Conservation (phyloP, 352 stramenopile species). For the Halophytophthora polymorphica region DNA sequence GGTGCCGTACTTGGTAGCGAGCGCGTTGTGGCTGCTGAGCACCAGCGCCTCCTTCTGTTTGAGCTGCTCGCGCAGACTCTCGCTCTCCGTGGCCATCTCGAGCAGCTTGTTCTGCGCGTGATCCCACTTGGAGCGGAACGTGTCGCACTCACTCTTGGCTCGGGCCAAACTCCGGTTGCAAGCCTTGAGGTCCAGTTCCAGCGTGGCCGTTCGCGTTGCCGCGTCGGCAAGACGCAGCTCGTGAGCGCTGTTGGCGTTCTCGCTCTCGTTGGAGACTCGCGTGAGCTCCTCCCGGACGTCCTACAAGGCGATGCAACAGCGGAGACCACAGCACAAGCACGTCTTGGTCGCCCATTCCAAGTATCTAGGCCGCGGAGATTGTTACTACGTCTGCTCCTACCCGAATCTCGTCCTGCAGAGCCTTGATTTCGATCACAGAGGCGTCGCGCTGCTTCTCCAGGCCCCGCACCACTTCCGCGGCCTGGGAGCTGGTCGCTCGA, state of each 20-base stretch:
- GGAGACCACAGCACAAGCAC: background rate
- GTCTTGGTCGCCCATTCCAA: background rate
- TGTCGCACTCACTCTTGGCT: conserved; percentile 50
- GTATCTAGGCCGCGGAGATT: background rate
- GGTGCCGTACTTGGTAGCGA: conserved; percentile 42
- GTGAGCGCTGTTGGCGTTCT: conserved; percentile 37
- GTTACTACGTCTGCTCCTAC: conserved; percentile 17
- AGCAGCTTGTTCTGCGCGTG: conserved; percentile 56
- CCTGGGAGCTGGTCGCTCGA: conserved; percentile 28
- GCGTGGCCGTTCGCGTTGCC: conserved; percentile 29
- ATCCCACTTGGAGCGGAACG: conserved; percentile 45
- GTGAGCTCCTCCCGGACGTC: conserved; percentile 52
- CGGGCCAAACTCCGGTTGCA: conserved; percentile 37
- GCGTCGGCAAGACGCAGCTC: conserved; percentile 52
- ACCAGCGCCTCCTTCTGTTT: conserved; percentile 75
- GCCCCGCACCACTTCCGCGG: conserved; percentile 39
- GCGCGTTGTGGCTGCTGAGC: conserved; percentile 52
- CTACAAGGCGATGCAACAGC: conserved; percentile 15
- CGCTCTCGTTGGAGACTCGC: conserved; percentile 23
- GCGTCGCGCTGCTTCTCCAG: conserved; percentile 56
- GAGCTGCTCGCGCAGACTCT: conserved; percentile 62
- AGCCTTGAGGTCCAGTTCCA: conserved; percentile 65
- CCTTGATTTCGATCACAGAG: conserved; percentile 56
- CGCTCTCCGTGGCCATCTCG: conserved; percentile 45
- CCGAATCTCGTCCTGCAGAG: conserved; percentile 57